These are phyloP conservation scores for Microbotryum violaceum DNA, from an alignment of 1,284 basidiomycete species.

Conservation along the genomic window DNA sequence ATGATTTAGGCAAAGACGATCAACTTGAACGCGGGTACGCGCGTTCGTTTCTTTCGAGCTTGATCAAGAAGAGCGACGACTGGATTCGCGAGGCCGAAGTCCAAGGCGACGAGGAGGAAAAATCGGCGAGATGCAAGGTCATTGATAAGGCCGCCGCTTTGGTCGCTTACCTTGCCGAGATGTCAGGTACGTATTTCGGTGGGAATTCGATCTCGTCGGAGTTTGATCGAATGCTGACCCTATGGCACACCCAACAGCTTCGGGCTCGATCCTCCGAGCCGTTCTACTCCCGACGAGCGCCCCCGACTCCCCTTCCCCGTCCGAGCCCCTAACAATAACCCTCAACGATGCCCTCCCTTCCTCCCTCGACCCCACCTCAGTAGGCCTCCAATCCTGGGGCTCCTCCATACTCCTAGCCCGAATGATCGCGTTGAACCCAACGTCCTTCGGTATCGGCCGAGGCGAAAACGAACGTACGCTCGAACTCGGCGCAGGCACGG, in stretches of 20 bases:
- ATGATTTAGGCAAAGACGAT: constrained; percentile 42
- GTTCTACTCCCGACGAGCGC: constrained; percentile 26
- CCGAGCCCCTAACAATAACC: constrained; percentile 42
- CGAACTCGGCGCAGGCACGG: constrained; percentile 82
- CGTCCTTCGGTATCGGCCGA: constrained; percentile 47
- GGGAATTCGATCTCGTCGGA: not conserved
- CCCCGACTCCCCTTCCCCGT: constrained; percentile 13
- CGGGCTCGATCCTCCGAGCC: constrained; percentile 23
- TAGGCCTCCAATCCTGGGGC: constrained; percentile 89
- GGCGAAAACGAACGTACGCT: constrained; percentile 49
- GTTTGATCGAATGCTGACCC: not conserved
- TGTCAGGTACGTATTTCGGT: constrained; percentile 10
- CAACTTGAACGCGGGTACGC: constrained; percentile 60
- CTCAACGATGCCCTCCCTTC: constrained; percentile 66
- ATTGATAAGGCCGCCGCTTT: constrained; percentile 30
- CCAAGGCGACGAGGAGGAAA: constrained; percentile 39
- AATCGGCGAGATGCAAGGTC: constrained; percentile 14
- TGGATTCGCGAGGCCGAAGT: constrained; percentile 44
- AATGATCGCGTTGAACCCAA: constrained; percentile 58
- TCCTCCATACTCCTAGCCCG: constrained; percentile 73
- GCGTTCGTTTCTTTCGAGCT: constrained; percentile 60
- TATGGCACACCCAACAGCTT: not conserved
- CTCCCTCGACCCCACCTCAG: constrained; percentile 62
- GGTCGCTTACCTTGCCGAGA: constrained; percentile 18
- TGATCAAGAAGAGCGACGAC: constrained; percentile 52